Base-by-base conservation (phyloP, 306 rosid species). In the Trichosanthes truncata region DNA sequence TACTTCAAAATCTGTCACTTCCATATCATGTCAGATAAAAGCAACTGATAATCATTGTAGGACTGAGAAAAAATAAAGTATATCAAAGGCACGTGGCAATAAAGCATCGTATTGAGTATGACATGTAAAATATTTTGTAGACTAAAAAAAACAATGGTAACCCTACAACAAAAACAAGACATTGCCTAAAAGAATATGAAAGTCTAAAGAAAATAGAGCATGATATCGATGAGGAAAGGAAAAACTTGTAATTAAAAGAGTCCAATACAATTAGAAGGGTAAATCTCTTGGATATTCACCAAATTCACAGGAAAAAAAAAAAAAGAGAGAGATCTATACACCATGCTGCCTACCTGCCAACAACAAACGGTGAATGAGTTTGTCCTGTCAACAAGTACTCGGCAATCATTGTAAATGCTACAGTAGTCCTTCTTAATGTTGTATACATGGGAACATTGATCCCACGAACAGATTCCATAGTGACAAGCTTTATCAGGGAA, bases 361-460 rank as follows among this genome's bases (percentile, higher is more conserved):
- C 81, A 76, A 95, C 81, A 71, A 89, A 85, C 76, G 65, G 79
- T 73, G 98, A 82, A 83, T 92, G 93, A 80, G 89, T 89, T 88
- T 91, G 97, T 67, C 94, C 87, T 7, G 94, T 89, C 82, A 92
- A 85, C 75, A 89, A 13, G 83, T 86, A 89, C 87, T 95, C 98
- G 81, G 88, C 82, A 57, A 87, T 82, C 98, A 95, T 95, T 4
- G 97, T 93, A 83, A 95, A 95, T 51, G 89, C 97, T 57, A 95
- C 97, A 6, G 98, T 95, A n/a, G 98, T 95, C 79, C 97, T 87
- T 86, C 97, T 89, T 71, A 95, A 87, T 69, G 97, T 91, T 63
- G 98, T 95, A 85, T 95, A 95, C 98, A 95, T 95, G n/a, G 98
- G 98, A 84, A 95, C 98, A 86, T 95, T 95, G 80, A 95, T 96